Conservation (phyloP, 2,329 filamentous ascomycete genomes). For the Aspergillus jensenii region DNA sequence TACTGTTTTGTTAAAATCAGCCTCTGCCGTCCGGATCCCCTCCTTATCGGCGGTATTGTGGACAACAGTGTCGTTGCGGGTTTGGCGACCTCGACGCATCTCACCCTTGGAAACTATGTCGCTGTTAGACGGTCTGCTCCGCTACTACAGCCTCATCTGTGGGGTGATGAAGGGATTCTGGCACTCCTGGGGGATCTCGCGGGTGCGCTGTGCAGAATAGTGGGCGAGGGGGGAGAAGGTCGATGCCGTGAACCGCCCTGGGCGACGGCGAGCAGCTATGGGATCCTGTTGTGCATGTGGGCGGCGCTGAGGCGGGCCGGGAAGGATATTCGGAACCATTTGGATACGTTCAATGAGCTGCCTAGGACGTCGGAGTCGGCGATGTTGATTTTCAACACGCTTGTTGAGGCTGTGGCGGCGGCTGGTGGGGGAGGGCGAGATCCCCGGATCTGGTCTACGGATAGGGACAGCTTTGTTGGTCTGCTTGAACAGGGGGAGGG, state of each 20-base stretch:
- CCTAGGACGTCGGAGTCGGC: slow-evolving; percentile 22
- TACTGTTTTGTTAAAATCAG: slow-evolving; percentile 27
- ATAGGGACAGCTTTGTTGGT: not conserved
- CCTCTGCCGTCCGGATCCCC: slow-evolving; percentile 34
- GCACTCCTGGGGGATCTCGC: not conserved
- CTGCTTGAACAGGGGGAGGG: not conserved
- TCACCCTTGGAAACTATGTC: slow-evolving; percentile 14
- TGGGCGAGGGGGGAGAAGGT: slow-evolving; percentile 13
- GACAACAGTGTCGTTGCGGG: slow-evolving; percentile 33
- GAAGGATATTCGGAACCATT: slow-evolving; percentile 22
- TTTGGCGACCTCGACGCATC: slow-evolving; percentile 31
- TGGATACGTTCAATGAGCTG: slow-evolving; percentile 16
- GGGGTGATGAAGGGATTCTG: not conserved
- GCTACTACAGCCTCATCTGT: not conserved
- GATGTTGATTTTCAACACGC: slow-evolving; percentile 26
- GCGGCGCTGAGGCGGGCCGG: slow-evolving; percentile 27
- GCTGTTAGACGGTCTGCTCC: not conserved
- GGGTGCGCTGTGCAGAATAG: not conserved
- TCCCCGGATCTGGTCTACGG: not conserved
- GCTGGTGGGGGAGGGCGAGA: not conserved
- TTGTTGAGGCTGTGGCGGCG: slow-evolving; percentile 15
- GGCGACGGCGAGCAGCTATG: slow-evolving; percentile 28
- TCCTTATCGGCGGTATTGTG: slow-evolving; percentile 37
- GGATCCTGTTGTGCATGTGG: slow-evolving; percentile 33
- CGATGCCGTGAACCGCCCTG: slow-evolving; percentile 31